Percentiles rank a stretch among this genome's conserved stretches.
These are phyloP conservation scores for Plantago lanceolata DNA, from an alignment of 305 asterid genomes.

Conservation along the genomic window DNA sequence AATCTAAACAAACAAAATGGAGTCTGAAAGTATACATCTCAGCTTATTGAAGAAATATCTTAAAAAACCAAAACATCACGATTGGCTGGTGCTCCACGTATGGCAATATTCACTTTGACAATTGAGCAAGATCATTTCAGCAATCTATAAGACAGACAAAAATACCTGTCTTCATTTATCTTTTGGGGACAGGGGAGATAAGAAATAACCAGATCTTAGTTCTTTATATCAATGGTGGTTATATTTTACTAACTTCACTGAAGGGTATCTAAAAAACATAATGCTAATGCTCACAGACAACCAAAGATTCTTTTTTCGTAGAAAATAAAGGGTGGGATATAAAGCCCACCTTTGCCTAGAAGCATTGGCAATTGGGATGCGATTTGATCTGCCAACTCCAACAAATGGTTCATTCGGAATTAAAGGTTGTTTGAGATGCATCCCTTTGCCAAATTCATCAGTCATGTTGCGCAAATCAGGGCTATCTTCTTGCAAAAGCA, in stretches of 20 bases:
- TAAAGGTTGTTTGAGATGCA: conserved; percentile 57
- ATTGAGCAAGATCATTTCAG: not conserved
- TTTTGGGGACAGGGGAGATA: too few relatives aligned
- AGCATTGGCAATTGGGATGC: conserved; percentile 39
- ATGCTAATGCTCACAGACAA: not conserved
- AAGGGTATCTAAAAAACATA: not conserved
- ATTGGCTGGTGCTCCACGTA: not conserved
- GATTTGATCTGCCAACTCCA: conserved; percentile 54
- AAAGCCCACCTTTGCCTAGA: conserved; percentile 53
- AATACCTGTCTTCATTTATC: not conserved
- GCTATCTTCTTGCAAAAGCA: conserved; percentile 84
- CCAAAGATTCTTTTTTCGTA: conserved; percentile 4
- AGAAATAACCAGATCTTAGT: not conserved
- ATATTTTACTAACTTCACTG: not conserved
- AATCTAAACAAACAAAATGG: not conserved
- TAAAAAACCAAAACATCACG: not conserved
- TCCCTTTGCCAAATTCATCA: conserved; percentile 59
- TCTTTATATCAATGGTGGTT: not conserved
- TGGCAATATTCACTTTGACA: not conserved
- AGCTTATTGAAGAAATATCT: not conserved
- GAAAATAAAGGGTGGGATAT: conserved; percentile 2
- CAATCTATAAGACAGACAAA: not conserved
- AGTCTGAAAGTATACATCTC: not conserved
- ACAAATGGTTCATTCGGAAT: conserved; percentile 41
- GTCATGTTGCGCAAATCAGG: conserved; percentile 59